Evolutionary conservation across 139 green algal species (phyloP).

Genomic region (Coelastrella sp.): DNA sequence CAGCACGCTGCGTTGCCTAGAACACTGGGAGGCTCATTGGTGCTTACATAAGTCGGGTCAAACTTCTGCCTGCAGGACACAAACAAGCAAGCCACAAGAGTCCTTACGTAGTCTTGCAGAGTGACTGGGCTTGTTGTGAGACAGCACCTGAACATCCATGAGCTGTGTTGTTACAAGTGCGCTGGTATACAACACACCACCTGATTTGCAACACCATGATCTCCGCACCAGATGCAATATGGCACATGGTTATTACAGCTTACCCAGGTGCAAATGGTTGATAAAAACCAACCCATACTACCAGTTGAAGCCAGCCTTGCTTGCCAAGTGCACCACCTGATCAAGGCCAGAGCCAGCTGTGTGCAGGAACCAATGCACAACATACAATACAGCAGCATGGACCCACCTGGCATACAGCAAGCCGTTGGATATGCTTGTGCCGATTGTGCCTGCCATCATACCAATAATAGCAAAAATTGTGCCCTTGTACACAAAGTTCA

Average conservation of each 20-base stretch:
- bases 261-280: background rate
- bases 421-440: constrained; percentile 90
- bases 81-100: background rate
- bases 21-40: constrained; percentile 90
- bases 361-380: no score
- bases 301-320: no score
- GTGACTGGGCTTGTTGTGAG: no score
- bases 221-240: background rate
- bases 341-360: no score
- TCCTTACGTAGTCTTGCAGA: no score
- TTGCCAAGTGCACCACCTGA: no score
- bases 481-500: constrained; percentile 90
- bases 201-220: no score
- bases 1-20: constrained; percentile 91
- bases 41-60: constrained; percentile 76
- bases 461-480: constrained; percentile 45
- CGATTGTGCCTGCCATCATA: constrained; percentile 71
- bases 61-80: constrained; percentile 65
- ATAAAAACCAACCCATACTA: no score
- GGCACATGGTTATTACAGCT: background rate
- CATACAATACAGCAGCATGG: background rate
- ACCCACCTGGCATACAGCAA: constrained; percentile 71
- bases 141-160: no score
- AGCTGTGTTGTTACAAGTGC: no score
- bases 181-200: no score